Percentiles rank a stretch among this genome's conserved stretches.
These are phyloP conservation scores for Deinandra increscens DNA, from an alignment of 129 eudicot species.

Conservation along the genomic window DNA sequence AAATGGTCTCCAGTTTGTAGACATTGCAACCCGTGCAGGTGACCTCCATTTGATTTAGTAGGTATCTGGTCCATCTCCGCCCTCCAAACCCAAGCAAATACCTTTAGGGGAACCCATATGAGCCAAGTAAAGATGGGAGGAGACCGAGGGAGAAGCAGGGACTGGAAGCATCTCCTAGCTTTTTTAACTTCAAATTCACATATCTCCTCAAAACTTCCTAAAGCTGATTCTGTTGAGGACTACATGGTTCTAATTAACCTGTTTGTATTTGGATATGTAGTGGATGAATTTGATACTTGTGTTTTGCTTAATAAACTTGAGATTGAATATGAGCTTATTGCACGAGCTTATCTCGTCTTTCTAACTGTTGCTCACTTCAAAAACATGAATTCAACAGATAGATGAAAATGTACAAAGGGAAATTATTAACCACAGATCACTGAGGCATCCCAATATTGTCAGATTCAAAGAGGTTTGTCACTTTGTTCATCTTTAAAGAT, in stretches of 20 bases:
- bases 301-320: not conserved
- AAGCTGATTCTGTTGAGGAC: not conserved
- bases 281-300: conserved; percentile 8
- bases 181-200: too few relatives aligned
- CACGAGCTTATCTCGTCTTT: not conserved
- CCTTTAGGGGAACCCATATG: too few relatives aligned
- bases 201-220: too few relatives aligned
- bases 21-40: too few relatives aligned
- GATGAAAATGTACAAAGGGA: conserved; percentile 75
- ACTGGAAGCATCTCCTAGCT: too few relatives aligned
- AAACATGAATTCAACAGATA: conserved; percentile 42
- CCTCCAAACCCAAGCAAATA: too few relatives aligned
- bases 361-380: not conserved
- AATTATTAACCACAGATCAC: conserved; percentile 67
- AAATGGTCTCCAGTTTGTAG: too few relatives aligned
- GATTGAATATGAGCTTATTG: conserved; percentile 2
- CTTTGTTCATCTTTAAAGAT: not conserved
- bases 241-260: not conserved
- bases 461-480: conserved; percentile 62
- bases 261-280: conserved; percentile 1
- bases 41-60: too few relatives aligned
- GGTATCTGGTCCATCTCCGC: too few relatives aligned
- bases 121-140: too few relatives aligned
- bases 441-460: conserved; percentile 70
- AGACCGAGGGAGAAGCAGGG: too few relatives aligned